phyloP scores from a whole-genome alignment of 2,329 filamentous ascomycete species.

The Colletotrichum lindemuthianum region DNA sequence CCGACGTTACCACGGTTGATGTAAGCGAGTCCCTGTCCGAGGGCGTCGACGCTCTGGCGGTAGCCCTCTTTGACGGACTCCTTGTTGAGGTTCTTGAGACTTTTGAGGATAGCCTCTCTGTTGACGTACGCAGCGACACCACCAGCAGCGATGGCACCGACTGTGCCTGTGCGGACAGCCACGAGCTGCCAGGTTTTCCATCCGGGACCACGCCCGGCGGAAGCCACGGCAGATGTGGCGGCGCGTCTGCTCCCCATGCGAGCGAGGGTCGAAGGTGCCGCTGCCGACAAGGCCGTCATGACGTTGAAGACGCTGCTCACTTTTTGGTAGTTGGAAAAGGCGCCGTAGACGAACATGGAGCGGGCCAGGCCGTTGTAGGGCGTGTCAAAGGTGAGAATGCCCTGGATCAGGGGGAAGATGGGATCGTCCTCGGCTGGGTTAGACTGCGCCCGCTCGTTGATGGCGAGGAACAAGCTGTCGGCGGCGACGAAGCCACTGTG shows the following conservation, averaged over 20 bases:
- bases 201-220: slow-evolving; percentile 45
- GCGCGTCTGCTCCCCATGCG: slow-evolving; percentile 50
- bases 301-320: slow-evolving; percentile 66
- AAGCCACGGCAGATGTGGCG: slow-evolving; percentile 37
- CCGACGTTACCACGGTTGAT: slow-evolving; percentile 69
- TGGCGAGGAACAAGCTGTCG: slow-evolving; percentile 78
- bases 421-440: slow-evolving; percentile 49
- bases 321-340: slow-evolving; percentile 68
- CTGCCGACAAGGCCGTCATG: slow-evolving; percentile 62
- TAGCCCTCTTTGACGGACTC: slow-evolving; percentile 60
- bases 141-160: slow-evolving; percentile 82
- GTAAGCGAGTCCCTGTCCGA: slow-evolving; percentile 65
- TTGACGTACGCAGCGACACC: slow-evolving; percentile 85
- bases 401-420: slow-evolving; percentile 84
- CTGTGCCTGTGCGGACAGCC: slow-evolving; percentile 83
- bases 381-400: slow-evolving; percentile 85
- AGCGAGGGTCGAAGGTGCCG: slow-evolving; percentile 56
- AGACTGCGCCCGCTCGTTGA: slow-evolving; percentile 68
- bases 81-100: slow-evolving; percentile 57
- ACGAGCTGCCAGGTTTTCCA: slow-evolving; percentile 70
- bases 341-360: slow-evolving; percentile 69
- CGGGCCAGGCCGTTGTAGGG: slow-evolving; percentile 77
- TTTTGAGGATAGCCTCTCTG: slow-evolving; percentile 71
- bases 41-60: slow-evolving; percentile 57
- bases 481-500: slow-evolving; percentile 81